phyloP scores from a whole-genome alignment of 2,329 filamentous ascomycete species.

The Gnomoniopsis smithogilvyi region DNA sequence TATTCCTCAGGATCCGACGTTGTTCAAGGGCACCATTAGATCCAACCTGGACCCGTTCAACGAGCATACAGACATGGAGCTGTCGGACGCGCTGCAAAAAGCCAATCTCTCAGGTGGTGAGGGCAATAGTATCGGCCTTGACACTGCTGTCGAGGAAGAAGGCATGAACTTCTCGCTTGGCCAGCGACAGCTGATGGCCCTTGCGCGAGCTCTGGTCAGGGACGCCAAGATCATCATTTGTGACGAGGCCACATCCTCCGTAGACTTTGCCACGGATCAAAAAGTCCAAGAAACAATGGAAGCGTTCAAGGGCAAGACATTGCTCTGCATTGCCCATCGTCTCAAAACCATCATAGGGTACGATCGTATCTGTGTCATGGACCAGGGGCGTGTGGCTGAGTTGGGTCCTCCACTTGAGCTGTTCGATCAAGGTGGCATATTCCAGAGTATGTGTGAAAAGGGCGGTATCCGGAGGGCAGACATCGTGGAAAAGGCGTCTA shows the following conservation, averaged over 20 bases:
- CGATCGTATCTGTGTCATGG: slow-evolving; percentile 96
- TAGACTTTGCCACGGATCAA: slow-evolving; percentile 95
- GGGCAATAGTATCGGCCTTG: slow-evolving; percentile 70
- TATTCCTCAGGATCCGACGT: slow-evolving; percentile 65
- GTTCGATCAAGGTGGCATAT: slow-evolving; percentile 74
- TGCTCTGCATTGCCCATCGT: slow-evolving; percentile 90
- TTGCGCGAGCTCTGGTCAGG: slow-evolving; percentile 85
- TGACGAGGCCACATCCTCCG: slow-evolving; percentile 89
- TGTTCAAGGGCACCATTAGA: slow-evolving; percentile 70
- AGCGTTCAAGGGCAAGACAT: slow-evolving; percentile 80
- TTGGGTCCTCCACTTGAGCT: slow-evolving; percentile 72
- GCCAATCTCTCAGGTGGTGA: slow-evolving; percentile 56
- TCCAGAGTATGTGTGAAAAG: slow-evolving; percentile 84
- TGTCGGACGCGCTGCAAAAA: slow-evolving; percentile 76
- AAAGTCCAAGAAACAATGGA: slow-evolving; percentile 89
- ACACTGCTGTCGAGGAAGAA: slow-evolving; percentile 85
- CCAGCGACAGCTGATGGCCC: slow-evolving; percentile 91
- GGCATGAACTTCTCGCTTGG: slow-evolving; percentile 94
- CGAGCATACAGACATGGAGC: slow-evolving; percentile 72
- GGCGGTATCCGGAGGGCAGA: slow-evolving; percentile 68
- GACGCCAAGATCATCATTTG: slow-evolving; percentile 90
- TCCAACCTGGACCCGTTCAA: slow-evolving; percentile 78
- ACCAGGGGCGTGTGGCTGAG: slow-evolving; percentile 81
- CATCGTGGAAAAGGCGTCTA: slow-evolving; percentile 29
- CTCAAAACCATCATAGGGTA: slow-evolving; percentile 90